Evolutionary conservation across 2,329 filamentous ascomycete species (phyloP), one percentile per base, ranked within the genome.

Genomic region (Xylariaceae sp.): DNA sequence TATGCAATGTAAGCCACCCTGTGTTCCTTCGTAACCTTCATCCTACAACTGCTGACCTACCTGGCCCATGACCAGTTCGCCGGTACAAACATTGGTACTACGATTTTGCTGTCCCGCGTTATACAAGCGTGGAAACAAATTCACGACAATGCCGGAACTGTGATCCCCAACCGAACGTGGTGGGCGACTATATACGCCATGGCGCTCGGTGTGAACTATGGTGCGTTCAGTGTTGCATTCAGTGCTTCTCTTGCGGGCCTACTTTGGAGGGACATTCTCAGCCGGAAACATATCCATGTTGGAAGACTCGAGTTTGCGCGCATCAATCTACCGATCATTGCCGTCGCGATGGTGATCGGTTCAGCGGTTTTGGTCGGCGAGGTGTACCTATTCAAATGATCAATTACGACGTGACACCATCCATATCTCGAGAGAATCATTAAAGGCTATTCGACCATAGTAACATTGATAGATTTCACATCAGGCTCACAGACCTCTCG

Each of bases 181-280:
- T 89, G 86, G 86, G 87, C 80, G 0, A 87, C 86, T 0, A 81
- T 90, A 0, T 90, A 90, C 67, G 81, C 80, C 66, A 88, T 90
- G 84, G 87, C 87, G 0, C 70, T 90, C 0, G 86, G 86, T 2
- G 84, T 89, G 54, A 90, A 90, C 66, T 90, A 84, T 52, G 87
- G 87, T 4, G 87, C 87, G 0, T 90, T 89, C 63, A 88, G 85
- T 63, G 81, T 82, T 0, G 84, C 85, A 0, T 88, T 90, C 60
- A 88, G 84, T 57, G 87, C 86, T 0, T 88, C 86, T 0, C 69
- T 90, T 1, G 87, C 87, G 1, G 87, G 87, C 1, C 73, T 90
- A 9, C 71, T 90, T 0, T 90, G 87, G 87, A 76, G 84, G 2
- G 85, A 89, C 56, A 90, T 90, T 16, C 74, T 90, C 1, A 70